A percentile compares a stretch with the other conserved stretches of the same genome.
These are phyloP conservation scores for Tetraselmis chui DNA, from an alignment of 139 green algal species.

Conservation along the genomic window DNA sequence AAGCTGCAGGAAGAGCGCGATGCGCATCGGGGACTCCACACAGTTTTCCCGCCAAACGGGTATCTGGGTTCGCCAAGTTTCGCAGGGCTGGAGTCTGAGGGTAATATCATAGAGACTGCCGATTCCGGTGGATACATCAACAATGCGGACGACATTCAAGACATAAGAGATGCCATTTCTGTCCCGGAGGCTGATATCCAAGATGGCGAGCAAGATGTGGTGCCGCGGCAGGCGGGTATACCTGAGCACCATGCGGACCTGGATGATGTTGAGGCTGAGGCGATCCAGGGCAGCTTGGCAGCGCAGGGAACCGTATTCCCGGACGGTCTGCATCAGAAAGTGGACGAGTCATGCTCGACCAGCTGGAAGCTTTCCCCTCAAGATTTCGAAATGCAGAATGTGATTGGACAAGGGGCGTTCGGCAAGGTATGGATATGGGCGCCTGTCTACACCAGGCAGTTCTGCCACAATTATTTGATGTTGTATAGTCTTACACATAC, in stretches of 20 bases:
- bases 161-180: neutral
- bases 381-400: constrained; percentile 89
- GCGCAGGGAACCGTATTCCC: neutral
- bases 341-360: neutral
- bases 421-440: constrained; percentile 66
- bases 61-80: neutral
- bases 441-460: neutral
- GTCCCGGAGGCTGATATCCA: neutral
- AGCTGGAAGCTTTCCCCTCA: constrained; percentile 51
- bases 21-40: neutral
- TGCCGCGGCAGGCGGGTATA: neutral
- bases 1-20: neutral
- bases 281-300: neutral
- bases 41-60: neutral
- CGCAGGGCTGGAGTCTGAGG: neutral
- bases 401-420: constrained; percentile 95
- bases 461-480: constrained; percentile 21
- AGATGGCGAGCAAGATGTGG: neutral
- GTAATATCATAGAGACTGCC: neutral
- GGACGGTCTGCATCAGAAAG: constrained; percentile 2
- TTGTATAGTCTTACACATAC: constrained; percentile 70
- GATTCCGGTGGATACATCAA: neutral
- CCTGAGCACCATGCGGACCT: neutral
- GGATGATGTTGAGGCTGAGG: neutral
- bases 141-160: neutral